phyloP scores from a whole-genome alignment of 2,329 filamentous ascomycete genomes.

The Chaetomium olivaceum region DNA sequence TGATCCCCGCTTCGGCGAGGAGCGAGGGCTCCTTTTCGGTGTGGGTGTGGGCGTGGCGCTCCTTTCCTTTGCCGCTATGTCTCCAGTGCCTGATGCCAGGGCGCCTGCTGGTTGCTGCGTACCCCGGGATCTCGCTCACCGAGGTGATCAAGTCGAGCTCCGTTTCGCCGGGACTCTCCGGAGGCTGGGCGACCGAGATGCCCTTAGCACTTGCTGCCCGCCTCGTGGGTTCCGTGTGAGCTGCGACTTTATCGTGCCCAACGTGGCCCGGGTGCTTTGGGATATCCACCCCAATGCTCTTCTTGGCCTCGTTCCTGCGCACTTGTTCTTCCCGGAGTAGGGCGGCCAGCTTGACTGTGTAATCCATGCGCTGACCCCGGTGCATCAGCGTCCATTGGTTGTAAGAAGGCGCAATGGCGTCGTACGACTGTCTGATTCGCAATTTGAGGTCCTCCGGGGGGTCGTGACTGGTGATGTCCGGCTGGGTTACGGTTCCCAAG shows the following conservation, averaged over 20 bases:
- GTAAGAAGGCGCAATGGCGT: conserved; percentile 43
- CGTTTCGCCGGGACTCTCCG: not conserved
- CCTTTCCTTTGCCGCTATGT: too few species aligned
- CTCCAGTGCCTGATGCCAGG: too few species aligned
- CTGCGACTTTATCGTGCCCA: too few species aligned
- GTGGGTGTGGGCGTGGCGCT: not conserved
- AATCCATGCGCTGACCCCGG: conserved; percentile 37
- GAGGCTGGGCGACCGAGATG: not conserved
- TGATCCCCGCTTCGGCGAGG: not conserved
- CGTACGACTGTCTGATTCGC: conserved; percentile 44
- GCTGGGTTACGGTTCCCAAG: not conserved
- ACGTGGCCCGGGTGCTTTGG: too few species aligned
- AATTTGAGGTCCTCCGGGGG: conserved; percentile 39
- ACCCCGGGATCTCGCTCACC: not conserved
- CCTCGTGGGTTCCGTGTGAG: too few species aligned
- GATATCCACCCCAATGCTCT: not conserved
- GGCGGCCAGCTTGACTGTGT: conserved; percentile 39
- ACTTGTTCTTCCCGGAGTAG: conserved; percentile 26
- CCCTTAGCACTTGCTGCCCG: too few species aligned
- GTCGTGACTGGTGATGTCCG: not conserved
- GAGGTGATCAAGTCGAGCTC: not conserved
- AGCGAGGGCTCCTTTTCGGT: not conserved
- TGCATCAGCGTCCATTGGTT: conserved; percentile 44
- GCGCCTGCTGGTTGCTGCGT: not conserved
- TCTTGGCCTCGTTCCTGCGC: not conserved